These are phyloP conservation scores for Noccaea caerulescens DNA, from an alignment of 345 rosid species.

Conservation along the genomic window DNA sequence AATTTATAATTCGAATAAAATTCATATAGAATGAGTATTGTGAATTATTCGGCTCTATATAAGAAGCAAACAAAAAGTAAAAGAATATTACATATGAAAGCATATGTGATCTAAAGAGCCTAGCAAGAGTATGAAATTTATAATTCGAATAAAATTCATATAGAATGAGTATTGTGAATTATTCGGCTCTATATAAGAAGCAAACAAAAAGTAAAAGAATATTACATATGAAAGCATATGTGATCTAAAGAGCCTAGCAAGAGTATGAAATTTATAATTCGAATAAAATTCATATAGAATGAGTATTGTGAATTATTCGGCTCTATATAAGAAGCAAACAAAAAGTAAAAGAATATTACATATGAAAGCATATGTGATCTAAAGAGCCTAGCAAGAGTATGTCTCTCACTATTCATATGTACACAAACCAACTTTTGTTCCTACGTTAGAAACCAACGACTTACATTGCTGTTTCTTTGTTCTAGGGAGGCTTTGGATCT, in stretches of 20 bases:
- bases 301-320: conserved; percentile 25
- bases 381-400: conserved; percentile 32
- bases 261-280: not conserved
- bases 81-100: conserved; percentile 40
- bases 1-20: not conserved
- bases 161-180: conserved; percentile 4
- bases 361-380: conserved; percentile 35
- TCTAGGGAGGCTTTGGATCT: conserved; percentile 24
- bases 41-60: conserved; percentile 31
- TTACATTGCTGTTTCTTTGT: conserved; percentile 23
- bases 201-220: conserved; percentile 27
- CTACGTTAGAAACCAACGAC: conserved; percentile 35
- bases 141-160: not conserved
- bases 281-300: not conserved
- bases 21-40: not conserved
- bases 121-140: conserved; percentile 22
- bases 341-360: conserved; percentile 36
- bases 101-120: conserved; percentile 37
- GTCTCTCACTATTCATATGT: conserved; percentile 39
- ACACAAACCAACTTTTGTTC: conserved; percentile 34
- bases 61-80: conserved; percentile 3
- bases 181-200: conserved; percentile 28
- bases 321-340: conserved; percentile 22
- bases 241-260: conserved; percentile 34
- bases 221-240: conserved; percentile 39